Evolutionary conservation across 2,329 filamentous ascomycete genomes (phyloP).

Genomic region (Boeremia lycopersici): DNA sequence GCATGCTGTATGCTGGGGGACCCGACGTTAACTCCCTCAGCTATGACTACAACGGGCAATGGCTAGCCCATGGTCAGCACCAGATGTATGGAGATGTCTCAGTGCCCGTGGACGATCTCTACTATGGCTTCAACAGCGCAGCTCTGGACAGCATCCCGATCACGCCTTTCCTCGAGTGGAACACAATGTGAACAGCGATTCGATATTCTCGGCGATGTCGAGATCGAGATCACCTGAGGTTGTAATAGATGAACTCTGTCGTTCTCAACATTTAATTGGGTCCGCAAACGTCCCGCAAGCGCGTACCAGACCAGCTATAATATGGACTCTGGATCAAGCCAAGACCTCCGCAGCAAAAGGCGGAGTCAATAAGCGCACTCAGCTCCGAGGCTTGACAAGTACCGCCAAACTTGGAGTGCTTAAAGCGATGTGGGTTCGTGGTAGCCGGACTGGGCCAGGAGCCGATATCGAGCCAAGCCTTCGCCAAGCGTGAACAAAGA

Average conservation of each 20-base stretch:
- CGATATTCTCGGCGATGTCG: background rate
- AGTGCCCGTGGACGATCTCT: conserved; percentile 31
- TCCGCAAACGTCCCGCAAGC: background rate
- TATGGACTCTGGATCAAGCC: background rate
- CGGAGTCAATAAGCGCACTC: background rate
- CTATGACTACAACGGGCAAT: conserved; percentile 21
- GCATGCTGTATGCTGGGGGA: background rate
- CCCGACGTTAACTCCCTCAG: background rate
- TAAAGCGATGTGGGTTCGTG: background rate
- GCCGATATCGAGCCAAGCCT: background rate
- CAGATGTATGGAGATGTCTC: conserved; percentile 20
- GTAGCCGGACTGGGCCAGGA: background rate
- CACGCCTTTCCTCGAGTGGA: conserved; percentile 22
- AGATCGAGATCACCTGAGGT: background rate
- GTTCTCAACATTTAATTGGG: background rate
- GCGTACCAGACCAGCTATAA: background rate
- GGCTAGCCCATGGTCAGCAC: conserved; percentile 18
- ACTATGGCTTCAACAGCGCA: conserved; percentile 36
- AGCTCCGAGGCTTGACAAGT: background rate
- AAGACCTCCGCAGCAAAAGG: background rate
- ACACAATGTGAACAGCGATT: conserved; percentile 12
- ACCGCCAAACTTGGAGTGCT: background rate
- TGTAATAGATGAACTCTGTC: background rate
- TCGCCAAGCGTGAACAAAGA: background rate
- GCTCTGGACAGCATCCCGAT: conserved; percentile 32